Percentiles rank a stretch among this genome's conserved stretches.
Conservation (phyloP, 352 stramenopile species). For the Globisporangium splendens region DNA sequence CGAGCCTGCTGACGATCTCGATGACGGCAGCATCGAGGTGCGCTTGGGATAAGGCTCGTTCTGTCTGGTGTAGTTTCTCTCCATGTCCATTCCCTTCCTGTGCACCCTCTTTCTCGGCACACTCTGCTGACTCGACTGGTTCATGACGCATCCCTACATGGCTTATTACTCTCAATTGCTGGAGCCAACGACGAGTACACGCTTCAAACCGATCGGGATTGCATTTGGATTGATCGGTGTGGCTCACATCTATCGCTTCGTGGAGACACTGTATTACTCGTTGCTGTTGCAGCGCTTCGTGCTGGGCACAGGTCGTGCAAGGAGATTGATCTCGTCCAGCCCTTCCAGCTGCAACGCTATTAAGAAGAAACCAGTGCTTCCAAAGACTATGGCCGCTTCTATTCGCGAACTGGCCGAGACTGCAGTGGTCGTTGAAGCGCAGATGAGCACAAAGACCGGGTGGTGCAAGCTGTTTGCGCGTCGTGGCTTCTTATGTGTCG, state of each 20-base stretch:
- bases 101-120: slow-evolving; percentile 23
- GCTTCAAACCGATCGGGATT: slow-evolving; percentile 20
- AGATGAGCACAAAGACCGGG: not conserved
- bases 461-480: slow-evolving; percentile 15
- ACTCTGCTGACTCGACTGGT: slow-evolving; percentile 20
- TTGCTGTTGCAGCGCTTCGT: not conserved
- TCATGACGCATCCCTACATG: slow-evolving; percentile 33
- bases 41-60: not conserved
- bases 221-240: slow-evolving; percentile 21
- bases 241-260: slow-evolving; percentile 14
- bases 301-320: not conserved
- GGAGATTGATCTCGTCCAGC: no score
- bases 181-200: slow-evolving; percentile 5
- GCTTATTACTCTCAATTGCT: slow-evolving; percentile 40
- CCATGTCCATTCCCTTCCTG: slow-evolving; percentile 3
- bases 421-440: not conserved
- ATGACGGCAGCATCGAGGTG: no score
- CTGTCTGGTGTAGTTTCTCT: slow-evolving; percentile 5
- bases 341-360: no score
- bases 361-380: no score
- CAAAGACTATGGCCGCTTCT: no score
- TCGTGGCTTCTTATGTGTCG: not conserved
- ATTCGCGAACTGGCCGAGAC: not conserved
- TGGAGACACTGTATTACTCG: slow-evolving; percentile 12
- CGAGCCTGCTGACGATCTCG: no score